Percentiles rank a stretch among this genome's conserved stretches.
Conservation (phyloP, 345 rosid genomes). For the Salix caprea region DNA sequence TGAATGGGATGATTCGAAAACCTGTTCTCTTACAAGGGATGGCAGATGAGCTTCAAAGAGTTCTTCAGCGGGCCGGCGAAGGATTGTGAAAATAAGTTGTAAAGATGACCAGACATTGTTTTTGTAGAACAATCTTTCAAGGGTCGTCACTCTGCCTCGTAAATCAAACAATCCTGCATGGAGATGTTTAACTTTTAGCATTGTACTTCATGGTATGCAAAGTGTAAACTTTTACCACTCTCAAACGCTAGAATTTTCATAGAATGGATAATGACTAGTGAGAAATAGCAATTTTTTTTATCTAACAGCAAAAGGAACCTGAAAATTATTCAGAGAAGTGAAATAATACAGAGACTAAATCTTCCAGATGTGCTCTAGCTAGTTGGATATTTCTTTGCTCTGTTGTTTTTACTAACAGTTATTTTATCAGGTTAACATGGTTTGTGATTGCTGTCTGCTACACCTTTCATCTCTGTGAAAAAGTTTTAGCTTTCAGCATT, state of each 20-base stretch:
- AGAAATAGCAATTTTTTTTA: not conserved
- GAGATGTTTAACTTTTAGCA: conserved; percentile 3
- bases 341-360: not conserved
- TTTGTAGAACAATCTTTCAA: no score
- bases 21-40: no score
- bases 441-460: not conserved
- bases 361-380: not conserved
- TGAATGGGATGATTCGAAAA: no score
- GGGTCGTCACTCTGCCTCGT: no score
- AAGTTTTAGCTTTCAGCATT: not conserved
- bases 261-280: conserved; percentile 11
- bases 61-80: no score
- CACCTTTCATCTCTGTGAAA: not conserved
- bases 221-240: conserved; percentile 6
- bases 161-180: no score
- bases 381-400: not conserved
- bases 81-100: no score
- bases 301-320: conserved; percentile 18
- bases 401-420: not conserved
- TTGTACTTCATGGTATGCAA: conserved; percentile 8
- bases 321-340: not conserved
- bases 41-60: no score
- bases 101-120: no score
- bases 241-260: conserved; percentile 19
- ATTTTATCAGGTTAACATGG: not conserved